Conservation (phyloP, 768 basidiomycete species). For the Trametes cingulata region DNA sequence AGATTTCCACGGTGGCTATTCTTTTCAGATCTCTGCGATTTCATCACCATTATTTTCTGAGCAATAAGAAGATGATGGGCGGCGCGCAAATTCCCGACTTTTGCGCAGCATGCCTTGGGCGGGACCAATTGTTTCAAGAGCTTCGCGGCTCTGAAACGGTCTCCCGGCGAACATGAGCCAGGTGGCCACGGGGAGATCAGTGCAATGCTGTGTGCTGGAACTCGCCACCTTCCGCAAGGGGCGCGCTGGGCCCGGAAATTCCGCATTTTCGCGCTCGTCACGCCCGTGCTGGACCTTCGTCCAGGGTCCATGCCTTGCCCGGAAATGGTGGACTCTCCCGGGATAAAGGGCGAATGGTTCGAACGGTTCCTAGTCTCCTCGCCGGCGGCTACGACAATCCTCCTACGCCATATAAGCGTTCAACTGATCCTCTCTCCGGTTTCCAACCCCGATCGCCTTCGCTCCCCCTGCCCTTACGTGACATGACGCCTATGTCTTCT, state of each 20-base stretch:
- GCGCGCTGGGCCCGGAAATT: background rate
- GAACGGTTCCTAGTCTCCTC: background rate
- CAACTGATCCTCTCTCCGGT: conserved; percentile 19
- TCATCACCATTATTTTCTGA: background rate
- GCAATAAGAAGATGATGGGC: background rate
- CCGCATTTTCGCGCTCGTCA: conserved; percentile 1
- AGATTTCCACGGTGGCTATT: conserved; percentile 10
- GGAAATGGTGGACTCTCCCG: background rate
- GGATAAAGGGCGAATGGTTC: background rate
- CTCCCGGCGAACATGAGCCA: conserved; percentile 11
- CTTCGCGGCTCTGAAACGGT: conserved; percentile 21
- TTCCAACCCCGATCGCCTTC: conserved; percentile 31
- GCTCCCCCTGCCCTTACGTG: conserved; percentile 27
- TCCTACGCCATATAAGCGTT: conserved; percentile 23
- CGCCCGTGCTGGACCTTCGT: background rate
- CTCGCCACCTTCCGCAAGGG: conserved; percentile 2
- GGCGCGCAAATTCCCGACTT: conserved; percentile 1
- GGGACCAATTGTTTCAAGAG: conserved; percentile 18
- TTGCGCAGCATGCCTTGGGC: background rate
- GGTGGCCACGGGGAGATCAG: background rate
- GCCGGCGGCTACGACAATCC: conserved; percentile 19
- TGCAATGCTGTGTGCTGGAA: conserved; percentile 12
- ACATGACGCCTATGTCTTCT: conserved; percentile 27
- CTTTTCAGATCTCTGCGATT: background rate
- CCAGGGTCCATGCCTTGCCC: conserved; percentile 5